These are phyloP conservation scores for Kurtzmaniella natalensis DNA, from an alignment of 1,139 yeast genomes.

Conservation along the genomic window DNA sequence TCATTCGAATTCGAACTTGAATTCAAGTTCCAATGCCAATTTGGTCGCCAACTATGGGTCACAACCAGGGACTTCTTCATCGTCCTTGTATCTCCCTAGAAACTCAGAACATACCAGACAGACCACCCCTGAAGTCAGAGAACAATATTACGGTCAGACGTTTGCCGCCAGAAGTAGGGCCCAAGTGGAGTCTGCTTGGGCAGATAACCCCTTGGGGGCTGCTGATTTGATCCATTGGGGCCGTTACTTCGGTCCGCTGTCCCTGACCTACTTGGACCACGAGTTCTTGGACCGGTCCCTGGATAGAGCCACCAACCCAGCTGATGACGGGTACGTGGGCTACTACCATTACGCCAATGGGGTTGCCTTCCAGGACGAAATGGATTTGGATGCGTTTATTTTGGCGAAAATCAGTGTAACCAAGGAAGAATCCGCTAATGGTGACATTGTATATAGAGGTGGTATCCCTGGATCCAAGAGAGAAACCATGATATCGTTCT, in stretches of 20 bases:
- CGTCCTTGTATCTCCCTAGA: background rate
- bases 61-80: background rate
- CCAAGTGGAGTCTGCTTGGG: conserved; percentile 16
- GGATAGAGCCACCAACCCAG: conserved; percentile 10
- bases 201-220: conserved; percentile 24
- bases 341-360: conserved; percentile 40
- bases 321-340: conserved; percentile 41
- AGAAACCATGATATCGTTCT: conserved; percentile 43
- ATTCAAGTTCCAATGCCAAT: no score
- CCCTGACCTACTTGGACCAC: conserved; percentile 24
- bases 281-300: conserved; percentile 18
- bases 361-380: conserved; percentile 17
- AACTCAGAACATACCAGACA: background rate
- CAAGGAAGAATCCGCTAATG: conserved; percentile 16
- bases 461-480: conserved; percentile 12
- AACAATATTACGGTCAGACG: conserved; percentile 25
- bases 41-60: background rate
- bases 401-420: conserved; percentile 25
- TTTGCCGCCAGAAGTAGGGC: conserved; percentile 19
- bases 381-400: conserved; percentile 28
- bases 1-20: no score
- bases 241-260: conserved; percentile 29
- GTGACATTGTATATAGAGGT: conserved; percentile 2
- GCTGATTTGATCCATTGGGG: conserved; percentile 41
- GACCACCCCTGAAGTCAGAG: conserved; percentile 21